These are phyloP conservation scores for Echeveria elegans DNA, from an alignment of 164 flowering plant species.

Conservation along the genomic window DNA sequence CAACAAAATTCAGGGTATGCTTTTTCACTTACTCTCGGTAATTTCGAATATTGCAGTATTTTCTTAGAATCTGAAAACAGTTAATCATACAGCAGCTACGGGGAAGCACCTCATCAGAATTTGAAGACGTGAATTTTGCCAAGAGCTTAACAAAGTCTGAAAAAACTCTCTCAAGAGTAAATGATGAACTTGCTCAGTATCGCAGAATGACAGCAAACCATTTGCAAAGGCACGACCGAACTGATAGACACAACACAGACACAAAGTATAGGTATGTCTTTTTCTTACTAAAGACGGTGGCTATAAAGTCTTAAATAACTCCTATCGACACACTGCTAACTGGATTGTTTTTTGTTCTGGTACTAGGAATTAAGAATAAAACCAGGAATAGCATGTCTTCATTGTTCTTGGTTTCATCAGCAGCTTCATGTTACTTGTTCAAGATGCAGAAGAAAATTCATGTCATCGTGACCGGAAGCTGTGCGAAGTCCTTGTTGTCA, in stretches of 20 bases:
- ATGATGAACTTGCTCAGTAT: constrained; percentile 43
- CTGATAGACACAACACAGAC: constrained; percentile 14
- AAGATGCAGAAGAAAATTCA: neutral
- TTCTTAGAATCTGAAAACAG: neutral
- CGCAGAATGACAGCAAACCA: constrained; percentile 20
- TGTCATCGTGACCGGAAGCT: neutral
- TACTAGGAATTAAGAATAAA: neutral
- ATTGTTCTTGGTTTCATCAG: neutral
- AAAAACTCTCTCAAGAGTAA: constrained; percentile 37
- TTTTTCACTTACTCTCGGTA: neutral
- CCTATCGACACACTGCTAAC: neutral
- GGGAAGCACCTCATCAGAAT: constrained; percentile 21
- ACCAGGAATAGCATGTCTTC: neutral
- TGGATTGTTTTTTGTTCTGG: neutral
- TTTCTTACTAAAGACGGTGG: neutral
- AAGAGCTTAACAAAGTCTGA: constrained; percentile 42
- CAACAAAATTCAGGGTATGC: constrained; percentile 28
- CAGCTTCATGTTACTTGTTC: neutral
- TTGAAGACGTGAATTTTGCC: constrained; percentile 22
- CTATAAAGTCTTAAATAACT: neutral
- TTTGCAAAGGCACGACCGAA: constrained; percentile 11
- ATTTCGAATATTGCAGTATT: neutral
- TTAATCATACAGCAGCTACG: constrained; percentile 12
- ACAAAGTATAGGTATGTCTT: constrained; percentile 4
- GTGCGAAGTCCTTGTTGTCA: neutral